Evolutionary conservation across 2,329 filamentous ascomycete genomes (phyloP), one percentile per base, ranked within the genome.

Genomic region (Aspergillus vadensis): DNA sequence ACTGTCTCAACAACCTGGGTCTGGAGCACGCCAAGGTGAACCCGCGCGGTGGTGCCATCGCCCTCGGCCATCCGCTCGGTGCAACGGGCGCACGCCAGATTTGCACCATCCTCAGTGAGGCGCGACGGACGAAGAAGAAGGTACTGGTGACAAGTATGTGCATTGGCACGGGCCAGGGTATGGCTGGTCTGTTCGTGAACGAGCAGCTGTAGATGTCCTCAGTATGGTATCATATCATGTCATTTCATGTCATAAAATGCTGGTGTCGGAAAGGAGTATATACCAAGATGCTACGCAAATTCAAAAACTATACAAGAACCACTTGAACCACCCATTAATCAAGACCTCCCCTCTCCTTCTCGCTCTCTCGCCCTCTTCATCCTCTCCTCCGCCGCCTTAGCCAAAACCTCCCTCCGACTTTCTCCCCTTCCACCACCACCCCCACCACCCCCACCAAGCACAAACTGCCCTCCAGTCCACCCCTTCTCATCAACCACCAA

Each of bases 71-170:
- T 75, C 94, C 94, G 2, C 83, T 97, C 2, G 94, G 94, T 12
- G 92, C 92, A 4, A 97, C 94, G 2, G 92, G 92, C 15, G 92
- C 91, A 15, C 82, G 94, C 65, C 90, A 97, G 85, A 92, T 98
- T 67, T 92, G 95, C 62, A 98, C 95, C 0, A 91, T 94, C 19
- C 77, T 97, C 72, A 93, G 90, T 72, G 93, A 97, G 83, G 87
- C 88, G 70, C 84, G 91, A 72, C 86, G 91, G 72, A 88, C 87
- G 64, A 91, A 92, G 84, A 94, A 94, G 85, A 96, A 92, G 90
- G 83, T 97, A 67, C 78, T 97, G 63, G 80, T 98, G 72, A 97
- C 92, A 19, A 95, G 90, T 74, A 98, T 97, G 93, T 97, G 86
- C 71, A 87, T 88, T 75, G 86, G 86, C 50, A 88, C 85, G 55